These are phyloP conservation scores for Parasarocladium wereldwijsianum DNA, from an alignment of 2,329 filamentous ascomycete genomes.

Conservation along the genomic window DNA sequence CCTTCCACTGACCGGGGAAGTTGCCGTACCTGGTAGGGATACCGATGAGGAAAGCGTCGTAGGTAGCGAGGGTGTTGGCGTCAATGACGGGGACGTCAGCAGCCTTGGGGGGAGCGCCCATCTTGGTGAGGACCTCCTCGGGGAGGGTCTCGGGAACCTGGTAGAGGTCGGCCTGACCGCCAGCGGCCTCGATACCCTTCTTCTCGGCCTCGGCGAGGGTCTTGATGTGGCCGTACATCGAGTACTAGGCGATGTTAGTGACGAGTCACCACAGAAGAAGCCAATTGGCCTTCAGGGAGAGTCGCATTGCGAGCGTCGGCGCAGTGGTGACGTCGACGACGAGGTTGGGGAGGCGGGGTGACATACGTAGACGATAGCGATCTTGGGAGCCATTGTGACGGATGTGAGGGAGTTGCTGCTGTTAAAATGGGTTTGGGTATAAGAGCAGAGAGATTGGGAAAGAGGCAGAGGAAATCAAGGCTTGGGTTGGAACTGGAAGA, in stretches of 20 bases:
- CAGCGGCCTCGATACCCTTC: slow-evolving; percentile 76
- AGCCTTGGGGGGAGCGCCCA: slow-evolving; percentile 74
- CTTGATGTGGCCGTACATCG: slow-evolving; percentile 84
- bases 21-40: slow-evolving; percentile 95
- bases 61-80: slow-evolving; percentile 47
- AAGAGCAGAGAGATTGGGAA: slow-evolving; percentile 2
- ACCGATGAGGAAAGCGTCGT: slow-evolving; percentile 84
- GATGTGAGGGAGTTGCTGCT: slow-evolving; percentile 9
- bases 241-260: slow-evolving; percentile 48
- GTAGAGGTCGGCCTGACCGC: slow-evolving; percentile 68
- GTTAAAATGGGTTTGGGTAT: slow-evolving; percentile 13
- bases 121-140: slow-evolving; percentile 71
- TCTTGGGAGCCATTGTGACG: slow-evolving; percentile 68
- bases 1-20: slow-evolving; percentile 92
- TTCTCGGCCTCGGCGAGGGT: slow-evolving; percentile 79
- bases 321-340: neutral
- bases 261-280: neutral
- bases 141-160: slow-evolving; percentile 83
- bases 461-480: no score
- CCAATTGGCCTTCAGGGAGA: no score
- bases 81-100: slow-evolving; percentile 49
- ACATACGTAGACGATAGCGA: slow-evolving; percentile 80
- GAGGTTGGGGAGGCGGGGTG: slow-evolving; percentile 6
- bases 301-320: neutral
- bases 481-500: no score